Percentiles rank a stretch among this genome's conserved stretches.
These are phyloP conservation scores for Pseudisothecium myosuroides DNA, from an alignment of 225 moss, liverwort and hornwort genomes.

Conservation along the genomic window DNA sequence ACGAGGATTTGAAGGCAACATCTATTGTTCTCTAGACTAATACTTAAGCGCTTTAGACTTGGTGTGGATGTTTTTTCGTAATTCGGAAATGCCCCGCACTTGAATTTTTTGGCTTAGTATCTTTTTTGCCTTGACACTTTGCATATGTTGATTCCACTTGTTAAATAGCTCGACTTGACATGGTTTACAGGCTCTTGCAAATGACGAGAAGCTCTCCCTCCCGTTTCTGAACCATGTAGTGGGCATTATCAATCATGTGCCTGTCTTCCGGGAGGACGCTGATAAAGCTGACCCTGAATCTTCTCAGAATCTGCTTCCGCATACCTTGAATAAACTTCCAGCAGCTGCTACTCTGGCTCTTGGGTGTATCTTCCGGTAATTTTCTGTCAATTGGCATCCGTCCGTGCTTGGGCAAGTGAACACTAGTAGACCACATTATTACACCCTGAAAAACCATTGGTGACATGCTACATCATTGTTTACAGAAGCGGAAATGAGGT, in stretches of 20 bases:
- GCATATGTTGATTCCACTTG: neutral
- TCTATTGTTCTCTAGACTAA: neutral
- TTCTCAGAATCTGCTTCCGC: constrained; percentile 31
- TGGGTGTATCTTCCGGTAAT: constrained; percentile 82
- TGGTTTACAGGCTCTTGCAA: constrained; percentile 71
- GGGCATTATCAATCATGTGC: constrained; percentile 64
- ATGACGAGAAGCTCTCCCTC: constrained; percentile 63
- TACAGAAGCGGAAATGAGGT: constrained; percentile 46
- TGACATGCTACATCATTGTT: constrained; percentile 4
- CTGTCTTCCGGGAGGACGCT: constrained; percentile 66
- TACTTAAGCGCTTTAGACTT: neutral
- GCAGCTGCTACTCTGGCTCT: constrained; percentile 83
- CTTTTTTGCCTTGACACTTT: neutral
- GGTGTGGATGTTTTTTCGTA: neutral
- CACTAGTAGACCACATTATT: neutral
- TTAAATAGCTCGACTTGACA: neutral
- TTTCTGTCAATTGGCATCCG: neutral
- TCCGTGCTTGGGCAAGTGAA: neutral
- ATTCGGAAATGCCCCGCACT: neutral
- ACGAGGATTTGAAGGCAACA: neutral
- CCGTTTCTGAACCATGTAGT: constrained; percentile 84
- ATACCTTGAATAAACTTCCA: constrained; percentile 64
- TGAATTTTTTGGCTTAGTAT: neutral
- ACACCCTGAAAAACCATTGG: neutral
- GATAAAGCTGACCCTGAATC: constrained; percentile 49